Evolutionary conservation across 78 protist species (phyloP).

Genomic region (Mantamonas sphyraenae): DNA sequence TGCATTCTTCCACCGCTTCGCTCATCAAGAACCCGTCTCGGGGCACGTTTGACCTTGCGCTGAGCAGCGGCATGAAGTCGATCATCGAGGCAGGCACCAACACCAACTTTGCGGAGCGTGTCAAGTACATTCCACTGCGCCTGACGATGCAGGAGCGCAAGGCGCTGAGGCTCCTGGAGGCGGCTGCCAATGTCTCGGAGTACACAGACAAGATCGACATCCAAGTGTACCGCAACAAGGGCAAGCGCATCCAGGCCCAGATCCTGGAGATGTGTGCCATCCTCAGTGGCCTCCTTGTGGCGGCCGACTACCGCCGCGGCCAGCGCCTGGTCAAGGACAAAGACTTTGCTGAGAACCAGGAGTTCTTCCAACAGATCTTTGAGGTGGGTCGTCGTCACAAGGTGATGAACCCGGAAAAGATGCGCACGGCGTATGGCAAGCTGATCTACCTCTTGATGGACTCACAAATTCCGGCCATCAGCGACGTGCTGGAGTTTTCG

Average conservation of each 20-base stretch:
- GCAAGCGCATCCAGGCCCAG: slow-evolving; percentile 46
- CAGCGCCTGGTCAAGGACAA: slow-evolving; percentile 52
- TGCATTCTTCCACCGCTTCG: not conserved
- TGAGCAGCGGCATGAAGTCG: not conserved
- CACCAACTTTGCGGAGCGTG: slow-evolving; percentile 29
- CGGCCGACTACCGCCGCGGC: slow-evolving; percentile 60
- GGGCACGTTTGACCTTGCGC: no score
- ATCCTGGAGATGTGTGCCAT: slow-evolving; percentile 62
- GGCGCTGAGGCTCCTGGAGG: slow-evolving; percentile 58
- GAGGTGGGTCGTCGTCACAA: slow-evolving; percentile 85
- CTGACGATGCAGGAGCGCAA: slow-evolving; percentile 55
- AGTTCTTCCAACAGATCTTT: slow-evolving; percentile 55
- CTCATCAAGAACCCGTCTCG: no score
- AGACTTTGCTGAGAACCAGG: slow-evolving; percentile 51
- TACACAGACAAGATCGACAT: slow-evolving; percentile 74
- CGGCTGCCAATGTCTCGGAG: slow-evolving; percentile 71
- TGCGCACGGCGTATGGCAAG: slow-evolving; percentile 73
- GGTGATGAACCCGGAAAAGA: slow-evolving; percentile 77
- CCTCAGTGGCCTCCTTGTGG: slow-evolving; percentile 58
- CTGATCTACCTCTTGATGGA: slow-evolving; percentile 76
- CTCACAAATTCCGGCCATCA: slow-evolving; percentile 13
- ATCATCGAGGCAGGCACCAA: not conserved
- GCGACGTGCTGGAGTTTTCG: slow-evolving; percentile 30
- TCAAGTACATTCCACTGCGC: slow-evolving; percentile 57
- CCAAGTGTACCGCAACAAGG: not conserved